Percentiles rank a stretch among this genome's conserved stretches.
Evolutionary conservation across 176 grass and related monocot species (phyloP).

Genomic region (Oryza officinalis): DNA sequence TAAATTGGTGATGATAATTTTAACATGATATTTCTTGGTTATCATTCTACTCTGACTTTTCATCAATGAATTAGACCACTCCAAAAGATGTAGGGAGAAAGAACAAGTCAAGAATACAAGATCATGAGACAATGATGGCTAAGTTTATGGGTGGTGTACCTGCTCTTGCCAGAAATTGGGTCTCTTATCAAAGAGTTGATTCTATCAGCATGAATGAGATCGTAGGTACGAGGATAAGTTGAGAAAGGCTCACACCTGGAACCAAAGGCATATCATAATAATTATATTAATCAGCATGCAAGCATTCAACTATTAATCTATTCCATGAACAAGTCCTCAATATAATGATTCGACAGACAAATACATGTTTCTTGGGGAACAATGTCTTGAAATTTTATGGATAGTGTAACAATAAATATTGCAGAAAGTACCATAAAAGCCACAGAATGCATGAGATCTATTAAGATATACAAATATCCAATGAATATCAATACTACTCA

Average conservation of each 20-base stretch:
- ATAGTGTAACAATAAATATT: neutral
- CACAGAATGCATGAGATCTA: neutral
- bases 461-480: slow-evolving; percentile 7
- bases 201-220: slow-evolving; percentile 84
- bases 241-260: slow-evolving; percentile 94
- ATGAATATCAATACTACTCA: neutral
- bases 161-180: slow-evolving; percentile 53
- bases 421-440: slow-evolving; percentile 2
- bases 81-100: neutral
- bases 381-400: neutral
- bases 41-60: neutral
- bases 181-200: slow-evolving; percentile 72
- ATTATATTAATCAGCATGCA: neutral
- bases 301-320: neutral
- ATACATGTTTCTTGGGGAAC: neutral
- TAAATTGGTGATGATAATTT: neutral
- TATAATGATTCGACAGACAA: neutral
- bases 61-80: neutral
- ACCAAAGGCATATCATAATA: slow-evolving; percentile 21
- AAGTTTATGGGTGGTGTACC: slow-evolving; percentile 50
- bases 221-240: slow-evolving; percentile 92
- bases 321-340: neutral
- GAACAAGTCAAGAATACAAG: neutral
- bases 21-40: neutral
- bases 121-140: neutral